A percentile compares a stretch with the other conserved stretches of the same genome.
phyloP scores from a whole-genome alignment of 108 stramenopile genomes.

The Pinguiococcus pyrenoidosus region DNA sequence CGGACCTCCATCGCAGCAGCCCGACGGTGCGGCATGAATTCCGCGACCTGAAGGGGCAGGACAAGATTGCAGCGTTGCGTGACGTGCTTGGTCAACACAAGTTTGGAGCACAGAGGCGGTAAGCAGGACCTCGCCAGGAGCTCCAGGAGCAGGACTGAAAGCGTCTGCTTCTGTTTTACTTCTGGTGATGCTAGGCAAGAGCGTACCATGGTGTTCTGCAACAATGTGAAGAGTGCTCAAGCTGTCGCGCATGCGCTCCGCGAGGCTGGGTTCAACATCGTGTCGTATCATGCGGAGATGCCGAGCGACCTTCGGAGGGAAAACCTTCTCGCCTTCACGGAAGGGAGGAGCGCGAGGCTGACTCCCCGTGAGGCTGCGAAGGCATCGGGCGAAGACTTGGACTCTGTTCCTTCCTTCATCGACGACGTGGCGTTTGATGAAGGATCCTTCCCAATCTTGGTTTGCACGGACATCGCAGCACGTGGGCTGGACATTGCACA shows the following conservation, averaged over 20 bases:
- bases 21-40: too few relatives aligned
- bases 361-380: slow-evolving; percentile 11
- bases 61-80: too few relatives aligned
- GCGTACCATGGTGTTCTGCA: slow-evolving; percentile 75
- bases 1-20: too few relatives aligned
- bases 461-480: slow-evolving; percentile 74
- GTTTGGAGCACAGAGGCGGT: too few relatives aligned
- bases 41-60: too few relatives aligned
- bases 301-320: slow-evolving; percentile 41
- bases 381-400: not conserved
- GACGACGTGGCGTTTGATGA: too few relatives aligned
- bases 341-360: slow-evolving; percentile 20
- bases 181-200: not conserved
- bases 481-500: slow-evolving; percentile 72
- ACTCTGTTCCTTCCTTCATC: not conserved
- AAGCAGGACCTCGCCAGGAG: too few relatives aligned
- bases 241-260: slow-evolving; percentile 55
- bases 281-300: slow-evolving; percentile 68
- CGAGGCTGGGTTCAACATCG: slow-evolving; percentile 30
- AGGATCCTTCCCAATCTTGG: slow-evolving; percentile 35
- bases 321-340: slow-evolving; percentile 41
- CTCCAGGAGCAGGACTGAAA: too few relatives aligned
- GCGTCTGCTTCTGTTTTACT: not conserved
- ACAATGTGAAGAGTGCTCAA: slow-evolving; percentile 49
- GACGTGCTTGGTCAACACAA: too few relatives aligned